Evolutionary conservation across 768 basidiomycete genomes (phyloP), one percentile per base, ranked within the genome.

Genomic region (Chalciporus chontae): DNA sequence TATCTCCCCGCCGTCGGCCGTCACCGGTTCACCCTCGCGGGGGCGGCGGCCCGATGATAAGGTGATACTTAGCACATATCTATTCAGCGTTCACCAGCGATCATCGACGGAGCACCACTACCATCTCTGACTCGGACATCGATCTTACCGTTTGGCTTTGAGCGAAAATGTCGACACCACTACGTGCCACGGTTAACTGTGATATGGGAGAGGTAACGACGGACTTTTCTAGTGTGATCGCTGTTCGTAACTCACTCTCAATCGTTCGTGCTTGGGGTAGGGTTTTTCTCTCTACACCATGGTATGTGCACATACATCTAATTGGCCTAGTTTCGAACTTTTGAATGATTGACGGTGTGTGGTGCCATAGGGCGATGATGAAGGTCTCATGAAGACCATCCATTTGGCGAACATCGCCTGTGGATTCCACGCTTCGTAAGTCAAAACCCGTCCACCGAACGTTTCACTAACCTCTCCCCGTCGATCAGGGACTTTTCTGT

Each of bases 351-450:
- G 29, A 10, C 29, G 13, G 4, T 31, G 8, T 13, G 13, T 11
- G 9, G 10, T 31, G 13, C n/a, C 27, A 40, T 37, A 80, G 79
- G 75, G 73, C 6, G 76, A 81, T 31, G 80, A 81, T 29, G 76
- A 75, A 48, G 65, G 66, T 9, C 70, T 81, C 38, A 80, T 80
- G 77, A 71, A 75, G 46, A 76, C 73, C 10, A 79, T 83, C 24
- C 78, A 82, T 55, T 67, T 81, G 14, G 80, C 81, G 0, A 83
- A 84, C 51, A 70, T 85, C 14, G 84, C 84, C 0, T 86, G 84
- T 58, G 84, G 84, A 6, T 84, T 84, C 52, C 85, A 86, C 58
- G 83, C 80, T 18, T 80, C 79, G 79, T 83, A 31, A 52, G 65
- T 26, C 37, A 6, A 38, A 21, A 3, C 8, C 34, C 14, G 15